phyloP scores from a whole-genome alignment of 129 eudicot genomes.

The Solidago caesia region DNA sequence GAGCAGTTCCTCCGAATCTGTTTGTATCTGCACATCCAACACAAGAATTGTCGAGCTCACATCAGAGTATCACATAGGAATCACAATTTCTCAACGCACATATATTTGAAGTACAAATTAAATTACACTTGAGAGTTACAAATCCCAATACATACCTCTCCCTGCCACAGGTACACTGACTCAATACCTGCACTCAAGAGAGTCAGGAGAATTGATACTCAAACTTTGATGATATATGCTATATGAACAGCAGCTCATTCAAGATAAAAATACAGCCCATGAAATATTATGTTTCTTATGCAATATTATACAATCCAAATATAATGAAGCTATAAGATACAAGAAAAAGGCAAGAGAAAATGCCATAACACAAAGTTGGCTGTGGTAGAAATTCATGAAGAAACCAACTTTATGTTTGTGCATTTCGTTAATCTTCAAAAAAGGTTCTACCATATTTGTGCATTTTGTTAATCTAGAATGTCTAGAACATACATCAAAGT shows the following conservation, averaged over 20 bases:
- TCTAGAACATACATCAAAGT: background rate
- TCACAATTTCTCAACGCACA: background rate
- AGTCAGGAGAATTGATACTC: background rate
- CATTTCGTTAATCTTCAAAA: background rate
- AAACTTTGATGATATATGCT: slow-evolving; percentile 6
- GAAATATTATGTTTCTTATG: background rate
- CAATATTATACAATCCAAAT: background rate
- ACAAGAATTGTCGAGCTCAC: slow-evolving; percentile 4
- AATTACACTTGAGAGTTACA: background rate
- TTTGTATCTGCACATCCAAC: slow-evolving; percentile 64
- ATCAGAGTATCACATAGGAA: background rate
- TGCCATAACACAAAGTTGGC: background rate
- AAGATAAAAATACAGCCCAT: background rate
- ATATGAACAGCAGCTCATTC: background rate
- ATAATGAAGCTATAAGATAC: background rate
- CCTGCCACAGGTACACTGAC: slow-evolving; percentile 89
- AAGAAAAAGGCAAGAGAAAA: background rate
- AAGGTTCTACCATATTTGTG: background rate
- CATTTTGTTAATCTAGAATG: too few relatives aligned
- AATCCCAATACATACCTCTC: slow-evolving; percentile 55
- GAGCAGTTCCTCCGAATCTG: slow-evolving; percentile 93
- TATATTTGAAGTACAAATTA: background rate
- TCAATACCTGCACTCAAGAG: slow-evolving; percentile 67
- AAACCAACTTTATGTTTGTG: too few relatives aligned
- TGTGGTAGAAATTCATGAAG: background rate